Percentiles rank a stretch among this genome's conserved stretches.
phyloP scores from a whole-genome alignment of 768 basidiomycete genomes.

The Ephemerocybe angulata region DNA sequence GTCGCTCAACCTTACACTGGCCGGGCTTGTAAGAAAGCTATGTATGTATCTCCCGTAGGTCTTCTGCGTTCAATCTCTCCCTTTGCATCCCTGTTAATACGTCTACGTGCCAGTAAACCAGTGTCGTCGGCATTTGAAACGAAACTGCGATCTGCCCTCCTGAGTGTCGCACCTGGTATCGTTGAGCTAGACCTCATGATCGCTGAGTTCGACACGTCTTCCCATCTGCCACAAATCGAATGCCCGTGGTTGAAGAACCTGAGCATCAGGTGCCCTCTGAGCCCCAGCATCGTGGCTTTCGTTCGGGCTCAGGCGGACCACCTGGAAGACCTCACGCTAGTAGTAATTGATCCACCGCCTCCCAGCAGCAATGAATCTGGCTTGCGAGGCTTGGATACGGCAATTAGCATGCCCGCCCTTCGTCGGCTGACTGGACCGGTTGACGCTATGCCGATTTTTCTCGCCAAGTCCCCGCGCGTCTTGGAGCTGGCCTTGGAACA shows the following conservation, averaged over 20 bases:
- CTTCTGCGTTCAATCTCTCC: not conserved
- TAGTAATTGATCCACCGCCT: too few species aligned
- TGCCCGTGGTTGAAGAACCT: not conserved
- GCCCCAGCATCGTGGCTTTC: not conserved
- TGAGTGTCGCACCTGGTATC: not conserved
- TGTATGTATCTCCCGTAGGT: not conserved
- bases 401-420: too few species aligned
- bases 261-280: not conserved
- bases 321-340: too few species aligned
- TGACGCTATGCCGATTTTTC: too few species aligned
- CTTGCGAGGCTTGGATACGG: too few species aligned
- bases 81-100: not conserved
- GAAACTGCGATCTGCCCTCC: not conserved
- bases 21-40: not conserved
- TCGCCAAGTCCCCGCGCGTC: too few species aligned
- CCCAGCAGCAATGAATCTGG: too few species aligned
- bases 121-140: not conserved
- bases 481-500: too few species aligned
- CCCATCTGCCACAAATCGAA: not conserved
- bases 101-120: not conserved
- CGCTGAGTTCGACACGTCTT: not conserved
- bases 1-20: not conserved
- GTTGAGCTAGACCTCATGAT: not conserved
- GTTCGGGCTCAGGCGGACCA: not conserved
- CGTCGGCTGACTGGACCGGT: too few species aligned